Evolutionary conservation across 2,329 filamentous ascomycete species (phyloP).

Genomic region (Camillea tinctor): DNA sequence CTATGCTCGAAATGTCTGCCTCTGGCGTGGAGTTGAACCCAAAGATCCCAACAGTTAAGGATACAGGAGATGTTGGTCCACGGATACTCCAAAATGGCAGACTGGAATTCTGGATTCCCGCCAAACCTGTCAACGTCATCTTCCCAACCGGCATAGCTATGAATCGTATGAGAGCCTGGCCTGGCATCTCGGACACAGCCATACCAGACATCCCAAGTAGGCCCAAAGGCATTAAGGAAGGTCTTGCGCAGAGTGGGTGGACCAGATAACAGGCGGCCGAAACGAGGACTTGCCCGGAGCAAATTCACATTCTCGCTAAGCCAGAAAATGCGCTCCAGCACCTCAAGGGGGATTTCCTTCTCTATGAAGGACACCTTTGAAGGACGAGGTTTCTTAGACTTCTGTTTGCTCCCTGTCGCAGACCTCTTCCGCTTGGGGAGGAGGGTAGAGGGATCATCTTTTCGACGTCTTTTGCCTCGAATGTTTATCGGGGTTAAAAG

Average conservation of each 20-base stretch:
- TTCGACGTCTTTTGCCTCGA: slow-evolving; percentile 43
- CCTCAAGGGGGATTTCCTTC: slow-evolving; percentile 47
- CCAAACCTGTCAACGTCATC: slow-evolving; percentile 20
- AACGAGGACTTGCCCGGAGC: slow-evolving; percentile 41
- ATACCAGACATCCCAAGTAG: slow-evolving; percentile 40
- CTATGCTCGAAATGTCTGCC: slow-evolving; percentile 35
- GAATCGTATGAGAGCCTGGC: background rate
- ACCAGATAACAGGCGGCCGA: slow-evolving; percentile 48
- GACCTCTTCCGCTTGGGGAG: slow-evolving; percentile 8
- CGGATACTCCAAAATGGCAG: slow-evolving; percentile 41
- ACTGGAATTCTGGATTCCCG: slow-evolving; percentile 46
- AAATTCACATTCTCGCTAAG: slow-evolving; percentile 49
- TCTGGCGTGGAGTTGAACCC: slow-evolving; percentile 40
- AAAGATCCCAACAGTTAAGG: slow-evolving; percentile 47
- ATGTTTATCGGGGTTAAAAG: slow-evolving; percentile 49
- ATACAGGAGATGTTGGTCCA: slow-evolving; percentile 48
- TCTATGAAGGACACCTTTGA: slow-evolving; percentile 28
- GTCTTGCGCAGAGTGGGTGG: slow-evolving; percentile 33
- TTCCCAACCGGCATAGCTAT: slow-evolving; percentile 33
- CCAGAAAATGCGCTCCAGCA: slow-evolving; percentile 53
- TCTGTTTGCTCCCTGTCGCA: slow-evolving; percentile 6
- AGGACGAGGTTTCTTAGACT: slow-evolving; percentile 10
- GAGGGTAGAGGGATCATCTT: slow-evolving; percentile 7
- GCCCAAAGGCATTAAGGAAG: slow-evolving; percentile 37
- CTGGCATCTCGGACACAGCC: slow-evolving; percentile 33